Percentiles rank a stretch among this genome's conserved stretches.
phyloP scores from a whole-genome alignment of 2,329 filamentous ascomycete species.

The Neophaeococcomyces mojaviensis region DNA sequence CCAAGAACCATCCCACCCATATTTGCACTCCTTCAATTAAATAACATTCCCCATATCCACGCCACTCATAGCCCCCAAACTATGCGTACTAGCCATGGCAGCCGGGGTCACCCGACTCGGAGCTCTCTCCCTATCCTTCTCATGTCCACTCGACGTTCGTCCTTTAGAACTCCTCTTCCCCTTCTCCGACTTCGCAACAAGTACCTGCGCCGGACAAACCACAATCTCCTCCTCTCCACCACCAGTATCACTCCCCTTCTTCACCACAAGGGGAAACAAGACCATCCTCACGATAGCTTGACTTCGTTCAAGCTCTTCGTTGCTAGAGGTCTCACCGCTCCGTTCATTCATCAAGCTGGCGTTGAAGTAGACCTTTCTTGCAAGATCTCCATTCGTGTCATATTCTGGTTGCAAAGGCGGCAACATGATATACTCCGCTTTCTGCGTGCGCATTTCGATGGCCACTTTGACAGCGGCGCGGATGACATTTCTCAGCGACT shows the following conservation, averaged over 20 bases:
- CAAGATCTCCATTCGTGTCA: constrained; percentile 82
- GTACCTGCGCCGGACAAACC: constrained; percentile 87
- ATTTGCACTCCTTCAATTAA: background rate
- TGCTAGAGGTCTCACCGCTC: constrained; percentile 60
- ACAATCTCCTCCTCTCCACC: constrained; percentile 90
- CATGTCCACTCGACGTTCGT: constrained; percentile 33
- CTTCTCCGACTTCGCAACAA: constrained; percentile 54
- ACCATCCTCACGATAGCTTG: constrained; percentile 80
- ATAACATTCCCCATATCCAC: constrained; percentile 30
- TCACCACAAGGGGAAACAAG: constrained; percentile 91
- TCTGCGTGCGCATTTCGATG: constrained; percentile 94
- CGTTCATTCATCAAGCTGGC: constrained; percentile 91
- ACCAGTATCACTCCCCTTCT: constrained; percentile 84
- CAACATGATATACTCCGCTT: constrained; percentile 97
- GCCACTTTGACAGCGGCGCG: constrained; percentile 81
- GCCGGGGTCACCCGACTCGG: background rate
- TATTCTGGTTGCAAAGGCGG: constrained; percentile 92
- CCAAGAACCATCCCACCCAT: background rate
- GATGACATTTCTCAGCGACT: constrained; percentile 80
- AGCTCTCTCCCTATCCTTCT: constrained; percentile 37
- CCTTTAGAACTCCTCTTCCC: constrained; percentile 33
- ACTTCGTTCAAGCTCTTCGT: constrained; percentile 71
- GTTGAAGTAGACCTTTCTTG: constrained; percentile 84
- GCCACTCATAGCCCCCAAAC: constrained; percentile 35
- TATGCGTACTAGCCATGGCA: constrained; percentile 29